Conservation (phyloP, 2,329 filamentous ascomycete genomes). For the Zymoseptoria brevis region DNA sequence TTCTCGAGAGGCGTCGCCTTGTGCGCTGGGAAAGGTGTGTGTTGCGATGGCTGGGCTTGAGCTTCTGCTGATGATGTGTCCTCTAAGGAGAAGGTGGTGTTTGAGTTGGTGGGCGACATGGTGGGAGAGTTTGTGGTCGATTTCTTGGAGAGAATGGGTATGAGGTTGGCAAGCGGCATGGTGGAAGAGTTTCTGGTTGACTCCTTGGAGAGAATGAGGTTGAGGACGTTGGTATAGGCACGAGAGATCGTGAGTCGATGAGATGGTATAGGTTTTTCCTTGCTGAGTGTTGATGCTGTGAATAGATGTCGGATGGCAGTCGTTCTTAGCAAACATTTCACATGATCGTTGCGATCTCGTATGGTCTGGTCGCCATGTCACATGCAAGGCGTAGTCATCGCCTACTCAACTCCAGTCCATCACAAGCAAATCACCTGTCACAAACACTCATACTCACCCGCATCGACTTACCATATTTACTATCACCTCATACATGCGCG, state of each 20-base stretch:
- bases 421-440: not conserved
- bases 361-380: not conserved
- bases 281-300: no score
- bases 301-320: no score
- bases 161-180: no score
- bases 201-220: no score
- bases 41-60: not conserved
- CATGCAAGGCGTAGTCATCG: not conserved
- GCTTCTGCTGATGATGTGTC: not conserved
- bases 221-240: not conserved
- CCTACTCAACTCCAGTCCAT: not conserved
- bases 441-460: not conserved
- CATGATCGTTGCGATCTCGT: no score
- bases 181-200: not conserved
- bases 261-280: no score
- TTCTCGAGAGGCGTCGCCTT: not conserved
- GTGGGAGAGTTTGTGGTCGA: no score
- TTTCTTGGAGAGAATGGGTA: no score
- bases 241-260: no score
- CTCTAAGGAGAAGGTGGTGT: not conserved
- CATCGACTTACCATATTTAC: not conserved
- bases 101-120: not conserved
- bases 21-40: not conserved
- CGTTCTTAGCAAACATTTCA: no score
- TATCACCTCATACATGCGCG: not conserved